A percentile compares a stretch with the other conserved stretches of the same genome.
Conservation (phyloP, 129 eudicot genomes). For the Deinandra increscens region DNA sequence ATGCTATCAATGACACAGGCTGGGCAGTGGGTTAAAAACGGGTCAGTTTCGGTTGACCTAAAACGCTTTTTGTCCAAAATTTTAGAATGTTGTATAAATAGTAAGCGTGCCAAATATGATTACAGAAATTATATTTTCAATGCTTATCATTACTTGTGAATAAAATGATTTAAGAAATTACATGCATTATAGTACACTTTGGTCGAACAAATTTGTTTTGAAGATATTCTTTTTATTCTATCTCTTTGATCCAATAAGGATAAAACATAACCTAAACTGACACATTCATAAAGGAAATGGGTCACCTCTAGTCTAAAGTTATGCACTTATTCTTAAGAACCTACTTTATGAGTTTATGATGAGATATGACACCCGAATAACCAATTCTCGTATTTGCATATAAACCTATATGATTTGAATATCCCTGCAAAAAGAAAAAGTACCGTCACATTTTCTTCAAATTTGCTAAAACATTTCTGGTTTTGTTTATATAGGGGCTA, state of each 20-base stretch:
- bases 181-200: neutral
- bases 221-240: neutral
- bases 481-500: slow-evolving; percentile 49
- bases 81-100: neutral
- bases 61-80: neutral
- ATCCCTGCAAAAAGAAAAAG: neutral
- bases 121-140: neutral
- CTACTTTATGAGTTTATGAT: neutral
- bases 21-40: neutral
- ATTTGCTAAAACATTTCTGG: slow-evolving; percentile 14
- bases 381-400: neutral
- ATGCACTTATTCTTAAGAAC: neutral
- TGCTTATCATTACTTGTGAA: neutral
- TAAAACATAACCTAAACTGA: neutral
- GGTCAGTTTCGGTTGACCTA: neutral
- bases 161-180: neutral
- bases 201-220: neutral
- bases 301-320: neutral
- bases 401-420: neutral
- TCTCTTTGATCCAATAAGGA: neutral
- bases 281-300: neutral
- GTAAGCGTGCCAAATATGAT: neutral
- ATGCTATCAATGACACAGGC: neutral
- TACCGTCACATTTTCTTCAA: neutral
- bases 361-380: neutral